phyloP scores from a whole-genome alignment of 495 filamentous ascomycete genomes.

The Penicillium pulvis region DNA sequence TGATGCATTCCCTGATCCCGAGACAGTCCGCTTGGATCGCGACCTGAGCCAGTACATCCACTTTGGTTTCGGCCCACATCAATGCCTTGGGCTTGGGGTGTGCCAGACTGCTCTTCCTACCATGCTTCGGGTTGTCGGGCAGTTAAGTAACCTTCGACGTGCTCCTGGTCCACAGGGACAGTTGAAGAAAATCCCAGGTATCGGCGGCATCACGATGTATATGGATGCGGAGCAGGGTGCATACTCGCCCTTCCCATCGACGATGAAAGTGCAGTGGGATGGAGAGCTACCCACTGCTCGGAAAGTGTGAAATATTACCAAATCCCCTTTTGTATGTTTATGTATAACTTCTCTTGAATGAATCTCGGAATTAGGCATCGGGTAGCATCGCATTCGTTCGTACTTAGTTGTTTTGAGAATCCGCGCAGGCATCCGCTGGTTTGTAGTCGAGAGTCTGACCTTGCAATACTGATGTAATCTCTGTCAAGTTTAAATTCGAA shows the following conservation, averaged over 20 bases:
- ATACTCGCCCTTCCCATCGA: conserved; percentile 71
- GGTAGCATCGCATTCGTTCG: conserved; percentile 5
- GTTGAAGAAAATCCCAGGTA: conserved; percentile 62
- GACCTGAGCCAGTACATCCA: conserved; percentile 65
- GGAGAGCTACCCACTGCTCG: conserved; percentile 34
- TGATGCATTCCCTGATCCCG: conserved; percentile 64
- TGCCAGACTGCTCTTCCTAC: conserved; percentile 61
- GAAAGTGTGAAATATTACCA: background rate
- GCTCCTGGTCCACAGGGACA: conserved; percentile 66
- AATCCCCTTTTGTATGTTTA: background rate
- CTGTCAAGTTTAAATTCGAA: background rate
- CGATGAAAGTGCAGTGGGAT: conserved; percentile 57
- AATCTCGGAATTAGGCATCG: background rate
- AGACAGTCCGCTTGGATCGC: conserved; percentile 62
- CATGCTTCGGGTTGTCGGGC: conserved; percentile 59
- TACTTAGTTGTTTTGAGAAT: conserved; percentile 6
- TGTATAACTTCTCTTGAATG: background rate
- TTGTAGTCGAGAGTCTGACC: background rate
- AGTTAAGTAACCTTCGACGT: conserved; percentile 58
- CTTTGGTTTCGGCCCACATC: conserved; percentile 61
- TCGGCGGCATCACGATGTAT: conserved; percentile 62
- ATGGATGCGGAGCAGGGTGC: conserved; percentile 70
- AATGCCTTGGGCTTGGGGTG: conserved; percentile 58
- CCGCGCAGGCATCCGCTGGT: background rate
- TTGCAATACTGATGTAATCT: background rate